phyloP scores from a whole-genome alignment of 371 early-diverging fungal genomes.

The Mortierella sp. region DNA sequence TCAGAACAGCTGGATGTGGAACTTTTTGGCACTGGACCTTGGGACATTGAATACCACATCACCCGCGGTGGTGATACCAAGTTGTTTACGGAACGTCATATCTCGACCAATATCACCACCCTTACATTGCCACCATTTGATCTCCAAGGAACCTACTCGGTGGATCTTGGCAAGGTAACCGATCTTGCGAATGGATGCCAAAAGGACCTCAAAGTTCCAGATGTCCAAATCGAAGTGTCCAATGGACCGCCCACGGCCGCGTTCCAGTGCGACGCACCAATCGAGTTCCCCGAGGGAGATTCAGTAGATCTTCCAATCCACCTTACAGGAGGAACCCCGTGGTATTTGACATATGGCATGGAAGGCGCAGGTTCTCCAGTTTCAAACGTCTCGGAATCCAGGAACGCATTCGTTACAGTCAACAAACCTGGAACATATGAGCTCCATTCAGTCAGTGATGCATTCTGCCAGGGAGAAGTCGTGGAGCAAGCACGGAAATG shows the following conservation, averaged over 20 bases:
- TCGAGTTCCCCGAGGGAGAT: slow-evolving; percentile 42
- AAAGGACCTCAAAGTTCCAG: slow-evolving; percentile 38
- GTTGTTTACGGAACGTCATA: slow-evolving; percentile 17
- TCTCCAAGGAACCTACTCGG: slow-evolving; percentile 41
- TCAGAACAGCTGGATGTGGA: slow-evolving; percentile 25
- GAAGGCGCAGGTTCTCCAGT: slow-evolving; percentile 11
- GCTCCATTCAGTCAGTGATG: slow-evolving; percentile 30
- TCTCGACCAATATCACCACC: slow-evolving; percentile 14
- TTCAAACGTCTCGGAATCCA: slow-evolving; percentile 13
- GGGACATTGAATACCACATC: slow-evolving; percentile 48
- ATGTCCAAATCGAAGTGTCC: slow-evolving; percentile 38
- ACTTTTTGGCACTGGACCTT: slow-evolving; percentile 39
- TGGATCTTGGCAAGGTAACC: slow-evolving; percentile 41
- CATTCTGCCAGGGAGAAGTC: slow-evolving; percentile 39
- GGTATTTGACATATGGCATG: slow-evolving; percentile 33
- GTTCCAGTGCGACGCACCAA: slow-evolving; percentile 35
- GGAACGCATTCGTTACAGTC: slow-evolving; percentile 37
- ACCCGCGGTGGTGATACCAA: slow-evolving; percentile 26
- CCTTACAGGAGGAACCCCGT: slow-evolving; percentile 45
- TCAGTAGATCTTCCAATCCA: slow-evolving; percentile 31
- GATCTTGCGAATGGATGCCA: slow-evolving; percentile 44
- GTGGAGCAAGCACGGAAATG: slow-evolving; percentile 41
- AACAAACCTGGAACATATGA: slow-evolving; percentile 29
- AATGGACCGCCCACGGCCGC: slow-evolving; percentile 43
- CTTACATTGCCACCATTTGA: slow-evolving; percentile 37